Base-by-base conservation (phyloP, 2,329 filamentous ascomycete species). In the Hymenoscyphus repandus region DNA sequence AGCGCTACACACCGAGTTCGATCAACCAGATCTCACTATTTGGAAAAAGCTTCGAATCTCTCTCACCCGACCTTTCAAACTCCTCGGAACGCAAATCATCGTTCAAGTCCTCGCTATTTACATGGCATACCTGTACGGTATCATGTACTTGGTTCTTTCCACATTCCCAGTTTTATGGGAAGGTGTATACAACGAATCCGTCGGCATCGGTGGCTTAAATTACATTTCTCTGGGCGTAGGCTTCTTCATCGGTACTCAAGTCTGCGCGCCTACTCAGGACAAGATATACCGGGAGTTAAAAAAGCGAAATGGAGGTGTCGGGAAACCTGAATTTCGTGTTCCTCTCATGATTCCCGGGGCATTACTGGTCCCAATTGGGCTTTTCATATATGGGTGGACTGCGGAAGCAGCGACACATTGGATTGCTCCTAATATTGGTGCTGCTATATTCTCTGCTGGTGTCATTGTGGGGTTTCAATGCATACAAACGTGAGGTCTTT, bases 81-180 rank as follows among this genome's bases (percentile, higher is more conserved):
- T 81, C 58, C 67, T 80, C 3, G 32, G 70, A 5, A 71, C 74
- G 2, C 78, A 79, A 44, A 65, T 73, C 1, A 78, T 80, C 47
- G 68, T 81, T 10, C 70, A 77, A 59, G 65, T 74, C 6, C 67
- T 80, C 6, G 72, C 76, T 1, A 56, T 76, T n/a, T 79, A 78
- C 62, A 72, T 77, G 60, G 68, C 72, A 17, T 65, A 74, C 33
- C 61, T 74, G 5, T 78, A 79, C 56, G 76, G 77, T 6, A 68
- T 75, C 45, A 69, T 78, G 31, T 80, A 78, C 58, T 65, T 80
- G 2, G 71, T 73, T 38, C 72, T 86, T 0, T 76, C 78, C 0
- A 83, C 76, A 2, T 84, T 83, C 55, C 76, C 83, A 0, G 59
- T 64, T 0, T 69, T 86, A 1, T 86, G 79, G 79, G 70, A 63